phyloP scores from a whole-genome alignment of 345 rosid genomes.

The Euphorbia lathyris region DNA sequence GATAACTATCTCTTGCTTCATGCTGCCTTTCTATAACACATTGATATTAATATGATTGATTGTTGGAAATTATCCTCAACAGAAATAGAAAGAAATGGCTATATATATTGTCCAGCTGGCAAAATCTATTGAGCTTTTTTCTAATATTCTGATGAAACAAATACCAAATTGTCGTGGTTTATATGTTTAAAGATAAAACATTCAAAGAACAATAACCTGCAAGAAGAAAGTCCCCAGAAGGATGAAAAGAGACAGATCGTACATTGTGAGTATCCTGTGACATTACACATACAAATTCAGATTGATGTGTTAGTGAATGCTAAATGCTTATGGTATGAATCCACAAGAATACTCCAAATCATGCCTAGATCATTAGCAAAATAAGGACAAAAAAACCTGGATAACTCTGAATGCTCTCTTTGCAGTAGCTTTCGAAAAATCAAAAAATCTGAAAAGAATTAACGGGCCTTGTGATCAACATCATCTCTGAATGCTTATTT shows the following conservation, averaged over 20 bases:
- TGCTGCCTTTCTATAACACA: background rate
- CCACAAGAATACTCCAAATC: constrained; percentile 5
- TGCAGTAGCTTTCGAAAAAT: constrained; percentile 79
- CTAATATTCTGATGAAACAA: background rate
- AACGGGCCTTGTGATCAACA: no score
- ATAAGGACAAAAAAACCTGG: constrained; percentile 46
- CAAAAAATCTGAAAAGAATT: constrained; percentile 58
- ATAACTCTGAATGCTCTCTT: constrained; percentile 81
- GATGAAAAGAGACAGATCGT: constrained; percentile 80
- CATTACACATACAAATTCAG: constrained; percentile 17
- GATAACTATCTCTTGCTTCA: background rate
- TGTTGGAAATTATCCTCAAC: background rate
- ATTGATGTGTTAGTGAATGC: constrained; percentile 5
- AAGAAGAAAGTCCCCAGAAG: constrained; percentile 74
- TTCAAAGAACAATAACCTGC: constrained; percentile 45
- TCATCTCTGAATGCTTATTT: background rate
- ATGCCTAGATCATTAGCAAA: constrained; percentile 2
- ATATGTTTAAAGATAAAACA: background rate
- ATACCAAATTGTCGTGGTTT: background rate
- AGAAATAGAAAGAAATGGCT: background rate
- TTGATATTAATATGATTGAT: background rate
- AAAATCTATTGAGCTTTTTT: background rate
- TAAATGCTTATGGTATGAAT: constrained; percentile 3
- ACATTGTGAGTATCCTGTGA: constrained; percentile 79
- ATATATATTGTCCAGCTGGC: background rate